phyloP scores from a whole-genome alignment of 768 basidiomycete species.

The Mycena polygramma region DNA sequence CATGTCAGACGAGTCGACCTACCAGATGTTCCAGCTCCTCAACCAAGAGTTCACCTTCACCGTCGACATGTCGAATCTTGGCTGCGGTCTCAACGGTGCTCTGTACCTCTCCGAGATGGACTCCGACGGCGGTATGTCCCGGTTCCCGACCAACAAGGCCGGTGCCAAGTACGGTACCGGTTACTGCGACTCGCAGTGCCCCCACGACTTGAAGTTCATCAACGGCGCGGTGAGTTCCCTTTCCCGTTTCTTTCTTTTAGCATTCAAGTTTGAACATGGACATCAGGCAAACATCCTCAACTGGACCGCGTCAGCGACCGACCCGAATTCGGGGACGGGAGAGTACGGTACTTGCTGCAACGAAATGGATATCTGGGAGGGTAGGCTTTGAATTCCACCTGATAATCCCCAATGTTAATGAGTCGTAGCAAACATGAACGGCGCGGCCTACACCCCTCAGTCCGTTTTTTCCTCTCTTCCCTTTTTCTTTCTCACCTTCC shows the following conservation, averaged over 20 bases:
- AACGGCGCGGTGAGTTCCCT: slow-evolving; percentile 57
- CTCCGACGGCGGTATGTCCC: slow-evolving; percentile 63
- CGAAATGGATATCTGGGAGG: slow-evolving; percentile 72
- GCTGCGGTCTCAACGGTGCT: slow-evolving; percentile 70
- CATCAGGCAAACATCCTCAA: slow-evolving; percentile 59
- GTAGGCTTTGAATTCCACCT: slow-evolving; percentile 41
- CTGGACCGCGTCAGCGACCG: slow-evolving; percentile 54
- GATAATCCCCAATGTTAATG: too few species aligned
- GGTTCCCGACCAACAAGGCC: slow-evolving; percentile 62
- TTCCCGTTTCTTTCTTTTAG: background rate
- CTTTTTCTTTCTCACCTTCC: too few species aligned
- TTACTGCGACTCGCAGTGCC: slow-evolving; percentile 62
- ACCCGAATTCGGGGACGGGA: slow-evolving; percentile 61
- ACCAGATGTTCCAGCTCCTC: slow-evolving; percentile 58
- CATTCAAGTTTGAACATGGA: slow-evolving; percentile 2
- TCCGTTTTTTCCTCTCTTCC: too few species aligned
- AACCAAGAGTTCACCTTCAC: slow-evolving; percentile 74
- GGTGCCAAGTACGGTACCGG: slow-evolving; percentile 59
- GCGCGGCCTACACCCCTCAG: slow-evolving; percentile 58
- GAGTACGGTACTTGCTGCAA: slow-evolving; percentile 65
- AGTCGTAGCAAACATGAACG: slow-evolving; percentile 9
- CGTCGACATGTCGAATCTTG: slow-evolving; percentile 68
- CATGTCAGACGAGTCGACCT: slow-evolving; percentile 49
- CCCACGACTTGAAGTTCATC: slow-evolving; percentile 70
- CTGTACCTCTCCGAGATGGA: slow-evolving; percentile 70